Evolutionary conservation across 257 asterid genomes (phyloP).

Genomic region (Solanum tacnaense): DNA sequence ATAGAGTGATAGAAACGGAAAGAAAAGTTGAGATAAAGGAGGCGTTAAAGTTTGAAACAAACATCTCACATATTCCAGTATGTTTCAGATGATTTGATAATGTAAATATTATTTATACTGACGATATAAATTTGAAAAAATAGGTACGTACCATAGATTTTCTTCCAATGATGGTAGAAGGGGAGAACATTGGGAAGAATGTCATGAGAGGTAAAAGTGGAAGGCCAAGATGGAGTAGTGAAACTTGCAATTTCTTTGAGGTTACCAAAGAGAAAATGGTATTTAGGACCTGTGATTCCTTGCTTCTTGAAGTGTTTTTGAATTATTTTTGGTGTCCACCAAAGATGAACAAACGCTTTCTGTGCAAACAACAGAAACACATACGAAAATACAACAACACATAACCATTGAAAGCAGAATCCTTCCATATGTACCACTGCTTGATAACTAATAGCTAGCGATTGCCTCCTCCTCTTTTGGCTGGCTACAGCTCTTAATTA

Average conservation of each 20-base stretch:
- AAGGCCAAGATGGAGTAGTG: constrained; percentile 38
- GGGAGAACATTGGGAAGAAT: constrained; percentile 88
- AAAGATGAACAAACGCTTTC: constrained; percentile 35
- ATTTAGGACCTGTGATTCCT: constrained; percentile 80
- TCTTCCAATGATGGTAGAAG: constrained; percentile 93
- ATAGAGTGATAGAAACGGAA: background rate
- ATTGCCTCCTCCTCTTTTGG: background rate
- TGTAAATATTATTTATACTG: background rate
- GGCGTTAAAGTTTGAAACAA: background rate
- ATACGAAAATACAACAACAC: constrained; percentile 38
- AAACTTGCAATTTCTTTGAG: constrained; percentile 64
- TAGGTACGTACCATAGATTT: constrained; percentile 48
- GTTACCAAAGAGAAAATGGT: constrained; percentile 72
- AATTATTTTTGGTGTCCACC: constrained; percentile 79
- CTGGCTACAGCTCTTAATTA: background rate
- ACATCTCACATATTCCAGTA: background rate
- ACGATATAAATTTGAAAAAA: background rate
- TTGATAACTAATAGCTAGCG: background rate
- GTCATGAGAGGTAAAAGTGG: constrained; percentile 60
- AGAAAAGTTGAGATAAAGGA: background rate
- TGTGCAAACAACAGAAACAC: constrained; percentile 12
- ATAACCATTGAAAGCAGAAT: constrained; percentile 17
- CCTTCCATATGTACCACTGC: constrained; percentile 20
- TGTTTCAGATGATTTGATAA: background rate
- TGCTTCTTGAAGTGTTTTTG: constrained; percentile 55